Percentiles rank a stretch among this genome's conserved stretches.
Evolutionary conservation across 805 yeast genomes (phyloP).

Genomic region (Monosporozyma siamensis): DNA sequence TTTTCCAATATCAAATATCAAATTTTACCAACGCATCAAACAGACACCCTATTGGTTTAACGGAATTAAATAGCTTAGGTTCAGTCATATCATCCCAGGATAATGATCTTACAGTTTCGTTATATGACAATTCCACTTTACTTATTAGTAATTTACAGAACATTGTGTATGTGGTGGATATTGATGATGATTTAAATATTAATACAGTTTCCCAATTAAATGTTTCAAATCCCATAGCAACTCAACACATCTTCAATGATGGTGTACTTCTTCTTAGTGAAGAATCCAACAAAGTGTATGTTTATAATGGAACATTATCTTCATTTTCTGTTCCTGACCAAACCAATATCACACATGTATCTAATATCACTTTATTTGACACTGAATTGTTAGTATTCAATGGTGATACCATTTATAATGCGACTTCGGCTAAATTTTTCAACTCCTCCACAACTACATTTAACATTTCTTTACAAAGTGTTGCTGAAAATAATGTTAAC

Average conservation of each 20-base stretch:
- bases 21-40: conserved; percentile 45
- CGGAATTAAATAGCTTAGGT: conserved; percentile 35
- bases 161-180: conserved; percentile 30
- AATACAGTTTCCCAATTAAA: conserved; percentile 7
- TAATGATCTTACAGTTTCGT: conserved; percentile 14
- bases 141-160: conserved; percentile 42
- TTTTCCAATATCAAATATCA: conserved; percentile 70
- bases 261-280: conserved; percentile 31
- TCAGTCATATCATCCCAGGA: conserved; percentile 6
- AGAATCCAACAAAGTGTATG: conserved; percentile 8
- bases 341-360: conserved; percentile 7
- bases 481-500: conserved; percentile 21
- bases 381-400: conserved; percentile 20
- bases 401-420: conserved; percentile 25
- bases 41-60: conserved; percentile 35
- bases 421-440: conserved; percentile 12
- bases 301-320: conserved; percentile 19
- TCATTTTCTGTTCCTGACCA: conserved; percentile 2
- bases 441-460: conserved; percentile 19
- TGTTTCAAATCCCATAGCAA: conserved; percentile 16
- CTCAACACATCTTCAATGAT: conserved; percentile 13
- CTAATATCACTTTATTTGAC: conserved; percentile 16
- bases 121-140: conserved; percentile 36
- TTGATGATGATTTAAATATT: conserved; percentile 18
- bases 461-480: conserved; percentile 17